phyloP scores from a whole-genome alignment of 176 grass and related monocot genomes.

The Lolium rigidum region DNA sequence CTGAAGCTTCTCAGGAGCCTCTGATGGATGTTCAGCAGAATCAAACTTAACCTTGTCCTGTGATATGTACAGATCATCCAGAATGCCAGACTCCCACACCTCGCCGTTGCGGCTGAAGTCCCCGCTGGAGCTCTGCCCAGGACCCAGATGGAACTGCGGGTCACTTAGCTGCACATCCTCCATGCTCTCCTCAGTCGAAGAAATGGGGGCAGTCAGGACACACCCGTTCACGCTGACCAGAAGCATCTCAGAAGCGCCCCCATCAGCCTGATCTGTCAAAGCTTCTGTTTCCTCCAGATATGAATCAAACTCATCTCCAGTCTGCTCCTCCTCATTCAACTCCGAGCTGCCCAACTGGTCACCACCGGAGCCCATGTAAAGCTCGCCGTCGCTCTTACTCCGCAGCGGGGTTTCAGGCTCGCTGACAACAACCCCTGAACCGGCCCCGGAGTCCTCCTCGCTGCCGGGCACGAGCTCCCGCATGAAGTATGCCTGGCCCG shows the following conservation, averaged over 20 bases:
- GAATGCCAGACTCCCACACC: conserved; percentile 81
- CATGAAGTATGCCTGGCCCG: conserved; percentile 97
- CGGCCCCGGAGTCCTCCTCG: conserved; percentile 41
- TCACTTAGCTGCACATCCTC: conserved; percentile 76
- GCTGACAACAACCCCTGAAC: conserved; percentile 38
- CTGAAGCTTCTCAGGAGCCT: conserved; percentile 16
- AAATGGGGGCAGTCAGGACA: conserved; percentile 91
- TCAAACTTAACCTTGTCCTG: conserved; percentile 49
- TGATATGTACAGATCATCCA: conserved; percentile 65
- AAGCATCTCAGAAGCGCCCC: conserved; percentile 82
- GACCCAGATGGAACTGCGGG: conserved; percentile 92
- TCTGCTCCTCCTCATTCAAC: conserved; percentile 49
- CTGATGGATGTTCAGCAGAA: conserved; percentile 44
- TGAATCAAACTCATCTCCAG: conserved; percentile 45
- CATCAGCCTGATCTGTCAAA: conserved; percentile 54
- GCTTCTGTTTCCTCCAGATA: conserved; percentile 80
- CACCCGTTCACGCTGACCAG: conserved; percentile 94
- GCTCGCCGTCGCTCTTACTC: conserved; percentile 60
- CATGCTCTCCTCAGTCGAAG: conserved; percentile 58
- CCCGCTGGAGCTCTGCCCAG: conserved; percentile 76
- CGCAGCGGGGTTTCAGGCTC: conserved; percentile 43
- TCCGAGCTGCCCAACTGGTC: conserved; percentile 40
- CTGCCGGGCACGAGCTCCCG: conserved; percentile 75
- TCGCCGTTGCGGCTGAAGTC: conserved; percentile 69
- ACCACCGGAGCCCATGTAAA: conserved; percentile 45